These are phyloP conservation scores for Kurtzmaniella quercitrusa DNA, from an alignment of 1,139 yeast genomes.

Conservation along the genomic window DNA sequence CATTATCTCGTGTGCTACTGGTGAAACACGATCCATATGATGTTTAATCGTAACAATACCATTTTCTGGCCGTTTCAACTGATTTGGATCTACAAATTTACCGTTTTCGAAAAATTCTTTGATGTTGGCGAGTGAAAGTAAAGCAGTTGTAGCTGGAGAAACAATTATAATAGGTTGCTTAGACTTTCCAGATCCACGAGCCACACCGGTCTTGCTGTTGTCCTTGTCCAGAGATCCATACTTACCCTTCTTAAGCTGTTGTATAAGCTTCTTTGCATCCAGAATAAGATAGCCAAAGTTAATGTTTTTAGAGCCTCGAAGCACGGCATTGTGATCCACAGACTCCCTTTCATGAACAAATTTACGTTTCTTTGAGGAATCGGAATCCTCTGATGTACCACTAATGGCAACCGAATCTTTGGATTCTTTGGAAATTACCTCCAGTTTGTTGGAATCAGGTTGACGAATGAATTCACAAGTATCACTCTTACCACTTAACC, in stretches of 20 bases:
- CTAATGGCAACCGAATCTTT: slow-evolving; percentile 8
- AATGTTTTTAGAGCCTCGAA: slow-evolving; percentile 72
- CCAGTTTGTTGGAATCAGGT: slow-evolving; percentile 10
- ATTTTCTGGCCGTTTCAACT: slow-evolving; percentile 28
- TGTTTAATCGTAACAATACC: slow-evolving; percentile 54
- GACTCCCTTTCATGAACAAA: slow-evolving; percentile 59
- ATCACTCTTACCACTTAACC: slow-evolving; percentile 69
- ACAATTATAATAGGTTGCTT: slow-evolving; percentile 90
- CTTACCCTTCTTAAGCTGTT: slow-evolving; percentile 45
- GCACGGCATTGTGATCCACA: slow-evolving; percentile 72
- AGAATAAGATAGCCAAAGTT: slow-evolving; percentile 72
- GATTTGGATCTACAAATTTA: slow-evolving; percentile 56
- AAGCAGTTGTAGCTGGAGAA: slow-evolving; percentile 92
- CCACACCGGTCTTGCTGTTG: background rate
- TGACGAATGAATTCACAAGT: slow-evolving; percentile 47
- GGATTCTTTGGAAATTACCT: slow-evolving; percentile 6
- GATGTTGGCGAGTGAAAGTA: slow-evolving; percentile 75
- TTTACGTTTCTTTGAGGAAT: slow-evolving; percentile 14
- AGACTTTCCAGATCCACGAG: slow-evolving; percentile 12
- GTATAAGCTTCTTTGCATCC: slow-evolving; percentile 64
- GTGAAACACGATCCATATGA: slow-evolving; percentile 50
- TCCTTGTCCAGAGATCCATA: slow-evolving; percentile 2
- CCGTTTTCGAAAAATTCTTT: slow-evolving; percentile 82
- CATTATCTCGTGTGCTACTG: slow-evolving; percentile 56
- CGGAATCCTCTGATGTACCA: slow-evolving; percentile 8